A percentile compares a stretch with the other conserved stretches of the same genome.
Conservation (phyloP, 2,329 filamentous ascomycete species). For the Penicillium sp. region DNA sequence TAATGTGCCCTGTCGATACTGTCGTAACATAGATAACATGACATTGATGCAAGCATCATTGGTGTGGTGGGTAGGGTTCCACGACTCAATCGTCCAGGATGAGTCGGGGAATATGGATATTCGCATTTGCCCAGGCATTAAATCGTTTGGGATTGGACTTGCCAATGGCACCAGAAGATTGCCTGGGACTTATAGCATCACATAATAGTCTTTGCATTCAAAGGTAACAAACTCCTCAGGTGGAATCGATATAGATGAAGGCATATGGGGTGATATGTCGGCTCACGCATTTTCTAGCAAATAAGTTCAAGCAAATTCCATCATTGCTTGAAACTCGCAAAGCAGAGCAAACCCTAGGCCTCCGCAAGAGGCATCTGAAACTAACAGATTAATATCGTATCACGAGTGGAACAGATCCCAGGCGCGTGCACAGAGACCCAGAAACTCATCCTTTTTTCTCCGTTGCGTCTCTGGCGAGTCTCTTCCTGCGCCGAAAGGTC, state of each 20-base stretch:
- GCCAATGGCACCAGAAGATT: not conserved
- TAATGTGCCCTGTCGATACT: slow-evolving; percentile 8
- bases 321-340: slow-evolving; percentile 1
- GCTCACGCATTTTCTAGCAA: not conserved
- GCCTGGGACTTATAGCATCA: not conserved
- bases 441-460: slow-evolving; percentile 89
- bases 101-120: slow-evolving; percentile 3
- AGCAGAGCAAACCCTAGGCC: not conserved
- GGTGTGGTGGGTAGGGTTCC: slow-evolving; percentile 8
- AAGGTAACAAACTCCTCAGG: not conserved
- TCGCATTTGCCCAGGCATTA: not conserved
- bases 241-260: not conserved
- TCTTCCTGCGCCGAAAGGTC: slow-evolving; percentile 75
- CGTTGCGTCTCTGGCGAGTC: slow-evolving; percentile 80
- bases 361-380: not conserved
- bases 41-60: slow-evolving; percentile 25
- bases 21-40: slow-evolving; percentile 20
- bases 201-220: not conserved
- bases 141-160: not conserved
- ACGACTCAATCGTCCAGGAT: slow-evolving; percentile 14
- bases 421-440: slow-evolving; percentile 78
- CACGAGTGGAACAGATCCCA: slow-evolving; percentile 98
- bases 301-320: slow-evolving; percentile 5
- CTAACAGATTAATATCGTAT: slow-evolving; percentile 22
- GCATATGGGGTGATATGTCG: not conserved